A percentile compares a stretch with the other conserved stretches of the same genome.
Evolutionary conservation across 257 asterid species (phyloP).

Genomic region (Lycium ferocissimum): DNA sequence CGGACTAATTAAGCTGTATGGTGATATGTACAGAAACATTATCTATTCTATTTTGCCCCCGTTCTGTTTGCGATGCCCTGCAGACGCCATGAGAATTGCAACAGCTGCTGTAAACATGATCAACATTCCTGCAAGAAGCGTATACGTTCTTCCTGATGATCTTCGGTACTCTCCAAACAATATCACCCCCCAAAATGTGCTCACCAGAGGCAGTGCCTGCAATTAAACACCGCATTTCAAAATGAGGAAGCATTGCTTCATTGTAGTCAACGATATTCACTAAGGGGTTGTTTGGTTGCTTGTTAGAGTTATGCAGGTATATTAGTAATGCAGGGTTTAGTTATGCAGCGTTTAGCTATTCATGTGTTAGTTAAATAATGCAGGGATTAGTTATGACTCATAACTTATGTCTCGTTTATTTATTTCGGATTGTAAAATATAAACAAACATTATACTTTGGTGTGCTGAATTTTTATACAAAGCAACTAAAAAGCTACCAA

Average conservation of each 20-base stretch:
- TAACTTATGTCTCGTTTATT: too few species aligned
- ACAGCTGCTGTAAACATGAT: conserved; percentile 84
- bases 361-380: too few species aligned
- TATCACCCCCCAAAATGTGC: conserved; percentile 89
- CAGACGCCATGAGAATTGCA: conserved; percentile 84
- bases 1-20: neutral
- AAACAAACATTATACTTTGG: too few species aligned
- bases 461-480: too few species aligned
- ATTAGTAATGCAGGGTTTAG: too few species aligned
- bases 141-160: conserved; percentile 77
- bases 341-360: too few species aligned
- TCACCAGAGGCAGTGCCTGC: conserved; percentile 94
- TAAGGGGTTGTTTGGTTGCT: too few species aligned
- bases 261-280: neutral
- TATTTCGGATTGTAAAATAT: too few species aligned
- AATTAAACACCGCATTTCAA: conserved; percentile 27
- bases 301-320: too few species aligned
- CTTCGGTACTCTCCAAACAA: conserved; percentile 83
- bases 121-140: conserved; percentile 67
- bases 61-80: conserved; percentile 66
- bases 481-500: too few species aligned
- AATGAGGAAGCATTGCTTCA: neutral
- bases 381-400: too few species aligned
- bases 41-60: neutral
- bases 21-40: neutral